Base-by-base conservation (phyloP, 371 early-diverging fungal genomes). In the Funneliformis caledonium region DNA sequence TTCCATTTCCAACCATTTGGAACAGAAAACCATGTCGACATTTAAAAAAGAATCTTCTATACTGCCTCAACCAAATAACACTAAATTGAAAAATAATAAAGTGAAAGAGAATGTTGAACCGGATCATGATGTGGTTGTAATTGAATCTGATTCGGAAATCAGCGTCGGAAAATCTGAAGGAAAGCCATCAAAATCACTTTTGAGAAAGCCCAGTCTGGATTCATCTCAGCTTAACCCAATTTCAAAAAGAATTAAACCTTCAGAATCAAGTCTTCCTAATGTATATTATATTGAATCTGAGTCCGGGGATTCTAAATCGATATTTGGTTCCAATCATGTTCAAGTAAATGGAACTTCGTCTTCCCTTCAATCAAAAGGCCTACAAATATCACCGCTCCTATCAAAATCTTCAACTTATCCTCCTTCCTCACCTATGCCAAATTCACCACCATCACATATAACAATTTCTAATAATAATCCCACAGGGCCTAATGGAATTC, bases 71-170 rank as follows among this genome's bases (percentile, higher is more conserved):
- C 37, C 19, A 4, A 37, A 37, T 16, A 33, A 67, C 33, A 67
- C 11, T n/a, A 26, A 61, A 7, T n/a, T 61, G 61, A 61, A n/a
- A 61, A 26, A 61, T n/a, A 19, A 61, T 7, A 61, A 61, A 61
- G 19, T 61, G 61, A 61, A 14, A 7, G 7, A 7, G 61, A 61
- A 19, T 10, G 26, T n/a, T 61, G 61, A 61, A 61, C 26, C 12
- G 33, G 37, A 33, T 42, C 16, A 37, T 67, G 67, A 67, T 67
- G 26, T 31, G 5, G 67, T 37, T 16, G 42, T 14, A 42, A 67
- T 37, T 67, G 42, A 67, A 16, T 67, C 67, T 6, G 67, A 67
- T 67, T 16, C 31, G 19, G 67, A 67, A 67, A 33, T 67, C 16
- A 14, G 26, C 14, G 11, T 37, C 14, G 42, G 37, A 37, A 14